Evolutionary conservation across 208 protist genomes (phyloP), one percentile per base, ranked within the genome.

Genomic region (Trypanosoma brucei): DNA sequence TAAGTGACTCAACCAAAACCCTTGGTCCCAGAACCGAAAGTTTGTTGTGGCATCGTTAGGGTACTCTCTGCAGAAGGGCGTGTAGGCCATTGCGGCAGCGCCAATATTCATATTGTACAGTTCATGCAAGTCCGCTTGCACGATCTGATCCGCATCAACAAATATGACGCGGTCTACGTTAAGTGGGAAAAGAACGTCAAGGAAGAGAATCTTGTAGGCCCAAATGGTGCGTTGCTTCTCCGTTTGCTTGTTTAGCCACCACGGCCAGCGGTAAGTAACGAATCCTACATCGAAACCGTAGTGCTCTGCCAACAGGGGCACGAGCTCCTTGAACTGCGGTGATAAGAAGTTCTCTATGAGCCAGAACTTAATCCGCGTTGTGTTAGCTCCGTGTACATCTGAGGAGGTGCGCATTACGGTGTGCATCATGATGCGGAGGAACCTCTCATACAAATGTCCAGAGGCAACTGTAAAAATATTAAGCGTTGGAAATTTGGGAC

Each of bases 161-260:
- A 98, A 99, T 68, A 99, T 98, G 55, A 99, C 75, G 51, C 94
- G 83, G 9, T 99, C 84, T 0, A 99, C 83, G 48, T 95, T 75
- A 8, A 95, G 73, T 4, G 98, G 98, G 69, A 99, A 99, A 5
- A 99, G 65, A 2, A 99, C 97, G 78, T 99, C 99, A 1, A 99
- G 80, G 83, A 99, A 99, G 5, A 99, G 84, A 55, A 99, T 98
- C 78, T 99, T 99, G 83, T 99, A 98, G 13, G 82, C 98, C 98
- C 98, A 99, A 67, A 99, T 99, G 11, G 95, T 95, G 40, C 99
- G 86, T 75, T 98, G 93, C 89, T 99, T 99, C 53, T 98, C 89
- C 14, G 86, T 91, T 79, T 99, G 98, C 65, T 76, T 72, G 51
- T 81, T 70, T 40, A 99, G 78, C 96, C 97, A 99, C 58, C 60